A percentile compares a stretch with the other conserved stretches of the same genome.
phyloP scores from a whole-genome alignment of 108 stramenopile species.

The Nannochloropsis salina region DNA sequence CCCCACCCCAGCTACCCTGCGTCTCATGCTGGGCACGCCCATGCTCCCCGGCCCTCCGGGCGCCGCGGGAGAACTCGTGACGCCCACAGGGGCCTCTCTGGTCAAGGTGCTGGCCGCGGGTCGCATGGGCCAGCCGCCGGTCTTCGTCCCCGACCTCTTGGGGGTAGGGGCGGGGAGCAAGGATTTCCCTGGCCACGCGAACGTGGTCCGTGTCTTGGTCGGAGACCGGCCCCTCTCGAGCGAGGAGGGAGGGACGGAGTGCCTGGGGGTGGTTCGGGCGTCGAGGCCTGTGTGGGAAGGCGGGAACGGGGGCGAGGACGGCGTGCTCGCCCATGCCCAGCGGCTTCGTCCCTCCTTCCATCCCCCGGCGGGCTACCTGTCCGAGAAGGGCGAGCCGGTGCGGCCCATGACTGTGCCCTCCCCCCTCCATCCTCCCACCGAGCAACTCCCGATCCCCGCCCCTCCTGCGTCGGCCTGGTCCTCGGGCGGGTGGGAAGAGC shows the following conservation, averaged over 20 bases:
- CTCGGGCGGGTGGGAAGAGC: slow-evolving; percentile 25
- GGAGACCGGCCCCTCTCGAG: slow-evolving; percentile 51
- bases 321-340: background rate
- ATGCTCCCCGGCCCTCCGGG: slow-evolving; percentile 68
- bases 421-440: slow-evolving; percentile 26
- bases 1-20: slow-evolving; percentile 80
- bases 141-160: slow-evolving; percentile 50
- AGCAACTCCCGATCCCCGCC: slow-evolving; percentile 20
- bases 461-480: slow-evolving; percentile 3
- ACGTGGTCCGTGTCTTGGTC: slow-evolving; percentile 71
- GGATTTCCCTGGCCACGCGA: slow-evolving; percentile 78
- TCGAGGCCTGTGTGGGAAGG: background rate
- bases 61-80: slow-evolving; percentile 75
- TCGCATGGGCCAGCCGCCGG: slow-evolving; percentile 64
- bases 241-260: slow-evolving; percentile 18
- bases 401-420: background rate
- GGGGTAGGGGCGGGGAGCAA: slow-evolving; percentile 87
- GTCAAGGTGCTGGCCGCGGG: slow-evolving; percentile 62
- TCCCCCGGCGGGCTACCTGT: background rate
- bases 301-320: background rate
- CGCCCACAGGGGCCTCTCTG: slow-evolving; percentile 81
- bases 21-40: slow-evolving; percentile 73
- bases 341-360: background rate
- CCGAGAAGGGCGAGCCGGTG: background rate
- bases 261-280: background rate